Evolutionary conservation across 2,329 filamentous ascomycete genomes (phyloP), one percentile per base, ranked within the genome.

Genomic region (Colletotrichum noveboracense): DNA sequence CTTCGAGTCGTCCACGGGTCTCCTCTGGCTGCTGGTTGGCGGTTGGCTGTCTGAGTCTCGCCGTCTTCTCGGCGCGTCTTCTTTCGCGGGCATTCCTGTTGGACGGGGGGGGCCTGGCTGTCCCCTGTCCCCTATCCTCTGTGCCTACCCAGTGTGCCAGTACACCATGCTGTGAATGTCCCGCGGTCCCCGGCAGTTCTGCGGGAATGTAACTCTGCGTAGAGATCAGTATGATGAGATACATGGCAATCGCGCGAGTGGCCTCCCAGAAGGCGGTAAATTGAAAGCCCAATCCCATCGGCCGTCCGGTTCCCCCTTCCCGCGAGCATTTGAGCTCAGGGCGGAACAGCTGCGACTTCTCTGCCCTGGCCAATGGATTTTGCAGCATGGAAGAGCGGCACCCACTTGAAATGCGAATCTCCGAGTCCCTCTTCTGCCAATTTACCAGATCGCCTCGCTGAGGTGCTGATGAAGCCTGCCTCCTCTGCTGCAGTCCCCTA

Each of bases 381-480:
- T 3, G 36, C 32, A 52, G 26, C 56, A 65, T 58, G 38, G 56
- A 36, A 56, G 48, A 28, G 28, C 62, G 64, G 64, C 73, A 75
- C 58, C 70, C 58, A 73, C 58, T 64, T 26, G 28, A 65, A 28
- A 58, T 58, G 48, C 65, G 58, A 68, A 65, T 69, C 36, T 65
- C 58, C 64, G 70, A 56, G 70, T 58, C 28, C 38, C 67, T 36
- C 32, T 72, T 65, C 64, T 68, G 58, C 43, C 64, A 75, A 74
- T 65, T 60, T 68, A 65, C 64, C 70, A 65, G n/a, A 64, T 66
- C 38, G 71, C 24, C 10, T 34, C 36, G 66, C 30, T 28, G 14
- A 52, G 65, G 28, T 38, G 61, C 68, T 62, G 52, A 71, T 55
- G n/a, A 56, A 60, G 61, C 43, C 13, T 14, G 66, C 70, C 18